These are phyloP conservation scores for Suhomyces taliae DNA, from an alignment of 1,139 yeast genomes.

Conservation along the genomic window DNA sequence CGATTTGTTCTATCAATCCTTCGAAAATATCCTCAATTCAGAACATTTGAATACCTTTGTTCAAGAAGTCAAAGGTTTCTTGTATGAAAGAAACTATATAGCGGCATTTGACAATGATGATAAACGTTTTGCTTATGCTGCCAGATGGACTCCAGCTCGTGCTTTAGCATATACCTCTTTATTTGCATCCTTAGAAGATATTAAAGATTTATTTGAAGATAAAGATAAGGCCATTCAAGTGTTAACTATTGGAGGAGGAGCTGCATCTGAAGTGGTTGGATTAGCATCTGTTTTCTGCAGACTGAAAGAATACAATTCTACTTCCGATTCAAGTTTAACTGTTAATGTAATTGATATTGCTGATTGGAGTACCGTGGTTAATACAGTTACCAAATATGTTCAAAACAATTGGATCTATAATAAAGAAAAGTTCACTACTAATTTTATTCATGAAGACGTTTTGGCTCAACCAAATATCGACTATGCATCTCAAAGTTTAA, in stretches of 20 bases:
- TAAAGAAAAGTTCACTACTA: constrained; percentile 37
- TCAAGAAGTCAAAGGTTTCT: constrained; percentile 67
- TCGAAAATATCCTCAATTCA: constrained; percentile 46
- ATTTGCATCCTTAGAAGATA: constrained; percentile 50
- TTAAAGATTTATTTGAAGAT: constrained; percentile 38
- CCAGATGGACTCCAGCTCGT: constrained; percentile 85
- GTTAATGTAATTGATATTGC: constrained; percentile 72
- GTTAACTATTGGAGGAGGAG: constrained; percentile 84
- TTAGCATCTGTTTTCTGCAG: constrained; percentile 59
- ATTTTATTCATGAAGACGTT: constrained; percentile 55
- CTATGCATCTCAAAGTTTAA: constrained; percentile 36
- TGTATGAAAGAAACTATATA: constrained; percentile 68
- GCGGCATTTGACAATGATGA: constrained; percentile 65
- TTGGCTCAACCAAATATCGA: constrained; percentile 17
- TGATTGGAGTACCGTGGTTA: constrained; percentile 64
- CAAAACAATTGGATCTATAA: constrained; percentile 54
- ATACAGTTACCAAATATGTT: constrained; percentile 42
- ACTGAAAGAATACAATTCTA: constrained; percentile 40
- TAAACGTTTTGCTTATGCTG: constrained; percentile 73
- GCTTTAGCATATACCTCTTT: constrained; percentile 72
- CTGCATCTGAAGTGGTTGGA: constrained; percentile 80
- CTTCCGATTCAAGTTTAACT: constrained; percentile 35
- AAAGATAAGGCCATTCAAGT: constrained; percentile 36
- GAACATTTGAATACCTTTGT: constrained; percentile 47
- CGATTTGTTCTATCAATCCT: constrained; percentile 49